Evolutionary conservation across 345 rosid genomes (phyloP), one percentile per base, ranked within the genome.

Genomic region (Gynandropsis gynandra): DNA sequence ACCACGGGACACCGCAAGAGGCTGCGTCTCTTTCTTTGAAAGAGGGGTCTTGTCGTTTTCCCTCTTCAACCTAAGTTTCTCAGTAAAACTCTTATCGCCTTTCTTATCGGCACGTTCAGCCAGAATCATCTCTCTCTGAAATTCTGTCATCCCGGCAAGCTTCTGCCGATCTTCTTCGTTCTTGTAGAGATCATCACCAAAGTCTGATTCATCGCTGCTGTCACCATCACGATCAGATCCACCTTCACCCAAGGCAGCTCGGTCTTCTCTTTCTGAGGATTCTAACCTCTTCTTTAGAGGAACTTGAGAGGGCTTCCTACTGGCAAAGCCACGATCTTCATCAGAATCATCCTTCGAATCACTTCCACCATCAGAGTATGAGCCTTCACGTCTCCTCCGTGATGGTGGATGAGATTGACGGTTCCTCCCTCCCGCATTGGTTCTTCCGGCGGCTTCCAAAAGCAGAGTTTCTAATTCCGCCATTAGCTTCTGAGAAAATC

Each of bases 361-460:
- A 44, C 92, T 88, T 39, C 97, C 97, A 55, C 71, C 78, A 70
- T 82, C 97, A 4, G 97, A 88, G 67, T 81, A 81, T 1, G 97
- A 88, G 59, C 87, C 99, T 27, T 83, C 94, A 4, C 66, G 81
- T 46, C 80, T 64, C 69, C 89, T 78, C 41, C 79, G 77, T 7
- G 95, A 70, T 12, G 81, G 53, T 15, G 81, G 78, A 42, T 17
- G 63, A 1, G 88, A 72, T 47, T 77, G 82, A 4, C 85, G 76
- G 40, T 74, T 71, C 50, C 80, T 81, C 42, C 83, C 82, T 6
- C 76, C 50, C 1, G 75, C 60, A 21, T 78, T 73, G 0, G 97
- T 75, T 63, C 99, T 88, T 20, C 99, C 99, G 1, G 99, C 99
- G 12, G 99, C 99, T 79, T 88, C 97, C 27, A 88, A 76, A 36